These are phyloP conservation scores for Maudiozyma saulgeensis DNA, from an alignment of 805 yeast genomes.

Conservation along the genomic window DNA sequence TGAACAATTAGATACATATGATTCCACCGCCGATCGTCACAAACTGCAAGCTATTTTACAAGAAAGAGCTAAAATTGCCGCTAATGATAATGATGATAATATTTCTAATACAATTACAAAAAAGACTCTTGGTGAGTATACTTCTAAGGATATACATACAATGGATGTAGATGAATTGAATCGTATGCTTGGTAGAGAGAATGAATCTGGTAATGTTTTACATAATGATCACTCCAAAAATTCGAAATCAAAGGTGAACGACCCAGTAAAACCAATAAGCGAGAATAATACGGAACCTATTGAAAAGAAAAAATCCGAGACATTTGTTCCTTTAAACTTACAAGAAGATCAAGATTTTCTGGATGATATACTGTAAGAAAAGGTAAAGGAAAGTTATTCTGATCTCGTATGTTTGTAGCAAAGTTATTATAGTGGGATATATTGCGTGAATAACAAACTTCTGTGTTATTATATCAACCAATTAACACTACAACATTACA, in stretches of 20 bases:
- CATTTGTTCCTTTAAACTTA: slow-evolving; percentile 13
- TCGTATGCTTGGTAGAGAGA: background rate
- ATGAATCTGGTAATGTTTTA: too few species aligned
- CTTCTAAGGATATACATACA: slow-evolving; percentile 1
- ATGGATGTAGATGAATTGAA: slow-evolving; percentile 3
- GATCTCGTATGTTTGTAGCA: background rate
- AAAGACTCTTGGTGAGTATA: background rate
- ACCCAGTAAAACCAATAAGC: too few species aligned
- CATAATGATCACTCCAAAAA: too few species aligned
- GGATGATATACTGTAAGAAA: slow-evolving; percentile 16
- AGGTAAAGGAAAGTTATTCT: background rate
- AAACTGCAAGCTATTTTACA: slow-evolving; percentile 9
- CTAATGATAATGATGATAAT: background rate
- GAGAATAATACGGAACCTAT: too few species aligned
- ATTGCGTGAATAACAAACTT: too few species aligned
- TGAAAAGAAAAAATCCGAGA: background rate
- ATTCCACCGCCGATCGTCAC: slow-evolving; percentile 3
- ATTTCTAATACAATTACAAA: background rate
- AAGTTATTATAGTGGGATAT: too few species aligned
- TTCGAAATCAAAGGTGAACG: too few species aligned
- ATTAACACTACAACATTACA: too few species aligned
- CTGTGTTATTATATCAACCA: too few species aligned
- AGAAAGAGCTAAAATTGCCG: slow-evolving; percentile 1
- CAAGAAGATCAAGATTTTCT: slow-evolving; percentile 21
- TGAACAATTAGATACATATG: slow-evolving; percentile 6